These are phyloP conservation scores for Tricholoma furcatifolium DNA, from an alignment of 768 basidiomycete species.

Conservation along the genomic window DNA sequence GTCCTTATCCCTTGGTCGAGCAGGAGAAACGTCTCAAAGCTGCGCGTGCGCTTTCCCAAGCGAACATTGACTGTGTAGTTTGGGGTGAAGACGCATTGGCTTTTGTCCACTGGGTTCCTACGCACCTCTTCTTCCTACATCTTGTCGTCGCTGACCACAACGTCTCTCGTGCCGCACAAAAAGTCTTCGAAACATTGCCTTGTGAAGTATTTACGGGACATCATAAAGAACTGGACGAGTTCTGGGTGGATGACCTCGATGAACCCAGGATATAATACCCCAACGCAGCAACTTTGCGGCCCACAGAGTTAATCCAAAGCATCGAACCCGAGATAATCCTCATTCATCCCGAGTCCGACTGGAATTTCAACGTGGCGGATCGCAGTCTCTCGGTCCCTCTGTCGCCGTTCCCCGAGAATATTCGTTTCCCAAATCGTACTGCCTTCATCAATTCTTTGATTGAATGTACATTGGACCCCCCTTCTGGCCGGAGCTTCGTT, in stretches of 20 bases:
- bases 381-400: no score
- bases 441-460: no score
- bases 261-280: not conserved
- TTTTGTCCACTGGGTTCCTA: slow-evolving; percentile 19
- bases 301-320: not conserved
- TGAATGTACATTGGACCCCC: no score
- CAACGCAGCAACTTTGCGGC: not conserved
- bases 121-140: slow-evolving; percentile 15
- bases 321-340: not conserved
- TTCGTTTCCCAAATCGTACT: no score
- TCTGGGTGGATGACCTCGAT: not conserved
- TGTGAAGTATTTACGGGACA: not conserved
- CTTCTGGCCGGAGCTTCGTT: no score
- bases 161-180: slow-evolving; percentile 1
- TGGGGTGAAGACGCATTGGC: slow-evolving; percentile 22
- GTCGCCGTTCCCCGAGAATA: no score
- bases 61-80: slow-evolving; percentile 8
- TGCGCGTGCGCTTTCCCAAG: not conserved
- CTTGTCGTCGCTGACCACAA: slow-evolving; percentile 17
- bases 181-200: not conserved
- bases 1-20: no score
- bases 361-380: no score
- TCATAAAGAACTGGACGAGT: not conserved
- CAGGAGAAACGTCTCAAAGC: not conserved
- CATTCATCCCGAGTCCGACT: not conserved